Conservation (phyloP, 768 basidiomycete genomes). For the Lactarius deliciosus region DNA sequence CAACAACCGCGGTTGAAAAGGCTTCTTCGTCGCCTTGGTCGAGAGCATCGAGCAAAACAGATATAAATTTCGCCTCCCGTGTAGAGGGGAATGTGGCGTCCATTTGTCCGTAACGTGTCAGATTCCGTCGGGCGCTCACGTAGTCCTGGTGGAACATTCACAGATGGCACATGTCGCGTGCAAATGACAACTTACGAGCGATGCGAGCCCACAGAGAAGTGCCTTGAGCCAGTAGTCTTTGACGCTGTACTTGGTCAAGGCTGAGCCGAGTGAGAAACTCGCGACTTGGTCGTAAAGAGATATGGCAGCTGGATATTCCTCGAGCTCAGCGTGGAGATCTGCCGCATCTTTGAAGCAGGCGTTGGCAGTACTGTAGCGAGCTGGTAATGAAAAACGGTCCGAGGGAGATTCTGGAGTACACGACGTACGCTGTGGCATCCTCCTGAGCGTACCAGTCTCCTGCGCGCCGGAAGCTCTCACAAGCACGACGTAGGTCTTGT, state of each 20-base stretch:
- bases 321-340: conserved; percentile 88
- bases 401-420: not conserved
- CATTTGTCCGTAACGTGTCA: conserved; percentile 72
- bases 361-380: conserved; percentile 78
- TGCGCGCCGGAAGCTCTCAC: conserved; percentile 88
- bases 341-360: conserved; percentile 96
- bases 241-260: conserved; percentile 96
- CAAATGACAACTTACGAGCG: conserved; percentile 57
- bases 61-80: conserved; percentile 88
- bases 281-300: conserved; percentile 90
- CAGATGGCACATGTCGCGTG: not conserved
- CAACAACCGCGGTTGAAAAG: conserved; percentile 83
- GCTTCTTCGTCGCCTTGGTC: conserved; percentile 67
- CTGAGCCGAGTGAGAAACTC: conserved; percentile 71
- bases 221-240: conserved; percentile 96
- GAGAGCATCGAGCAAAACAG: conserved; percentile 73
- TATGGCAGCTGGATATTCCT: conserved; percentile 83
- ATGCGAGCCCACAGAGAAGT: conserved; percentile 84
- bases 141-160: conserved; percentile 58
- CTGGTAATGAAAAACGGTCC: conserved; percentile 14
- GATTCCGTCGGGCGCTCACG: conserved; percentile 77
- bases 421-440: conserved; percentile 88
- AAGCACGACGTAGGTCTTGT: conserved; percentile 78
- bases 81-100: conserved; percentile 86
- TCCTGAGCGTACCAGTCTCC: conserved; percentile 98